These are phyloP conservation scores for Erythrobasidium yunnanense DNA, from an alignment of 768 basidiomycete genomes.

Conservation along the genomic window DNA sequence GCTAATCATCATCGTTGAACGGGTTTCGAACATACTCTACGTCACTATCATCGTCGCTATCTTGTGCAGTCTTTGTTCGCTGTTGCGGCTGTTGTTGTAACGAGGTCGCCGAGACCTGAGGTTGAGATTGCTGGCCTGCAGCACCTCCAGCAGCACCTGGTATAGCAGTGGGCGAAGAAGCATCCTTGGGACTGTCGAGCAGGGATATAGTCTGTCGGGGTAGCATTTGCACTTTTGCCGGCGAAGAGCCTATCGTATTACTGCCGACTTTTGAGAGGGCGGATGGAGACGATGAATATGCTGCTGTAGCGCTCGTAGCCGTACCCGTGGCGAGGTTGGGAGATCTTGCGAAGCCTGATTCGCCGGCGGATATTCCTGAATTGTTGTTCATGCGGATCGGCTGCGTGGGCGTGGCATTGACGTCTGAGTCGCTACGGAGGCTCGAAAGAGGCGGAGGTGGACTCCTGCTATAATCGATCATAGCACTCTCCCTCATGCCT, in stretches of 20 bases:
- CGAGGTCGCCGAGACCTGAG: no score
- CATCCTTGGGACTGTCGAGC: neutral
- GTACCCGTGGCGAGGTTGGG: neutral
- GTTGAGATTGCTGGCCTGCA: no score
- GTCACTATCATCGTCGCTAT: slow-evolving; percentile 13
- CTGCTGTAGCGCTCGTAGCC: neutral
- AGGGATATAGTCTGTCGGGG: slow-evolving; percentile 15
- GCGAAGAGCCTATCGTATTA: neutral
- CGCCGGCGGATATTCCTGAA: no score
- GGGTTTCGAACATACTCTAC: slow-evolving; percentile 26
- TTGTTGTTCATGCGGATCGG: no score
- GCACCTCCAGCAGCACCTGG: neutral
- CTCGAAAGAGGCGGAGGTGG: neutral
- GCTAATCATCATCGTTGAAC: slow-evolving; percentile 28
- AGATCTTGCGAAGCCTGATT: neutral
- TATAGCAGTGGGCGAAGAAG: neutral
- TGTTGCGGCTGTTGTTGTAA: neutral
- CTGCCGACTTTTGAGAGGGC: neutral
- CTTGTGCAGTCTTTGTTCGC: neutral
- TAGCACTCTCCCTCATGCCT: neutral
- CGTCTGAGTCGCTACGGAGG: no score
- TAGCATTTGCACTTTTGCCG: slow-evolving; percentile 24
- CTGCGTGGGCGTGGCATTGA: no score
- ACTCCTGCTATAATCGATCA: neutral
- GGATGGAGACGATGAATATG: slow-evolving; percentile 1